Conservation (phyloP, 192 early-diverging fungal genomes). For the Podila verticillata region DNA sequence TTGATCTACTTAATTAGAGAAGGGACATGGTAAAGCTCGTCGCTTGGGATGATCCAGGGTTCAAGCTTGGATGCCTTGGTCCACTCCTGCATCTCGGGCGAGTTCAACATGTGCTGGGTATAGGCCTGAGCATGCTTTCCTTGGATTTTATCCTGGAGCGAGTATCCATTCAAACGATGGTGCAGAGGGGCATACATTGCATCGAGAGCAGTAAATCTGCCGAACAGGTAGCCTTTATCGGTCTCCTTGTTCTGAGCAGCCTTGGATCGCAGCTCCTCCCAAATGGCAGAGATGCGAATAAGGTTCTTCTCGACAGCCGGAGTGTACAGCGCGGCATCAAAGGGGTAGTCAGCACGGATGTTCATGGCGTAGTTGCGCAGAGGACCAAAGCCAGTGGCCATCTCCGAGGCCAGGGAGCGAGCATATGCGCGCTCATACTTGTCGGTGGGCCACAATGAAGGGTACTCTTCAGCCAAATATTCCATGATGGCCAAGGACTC, state of each 20-base stretch:
- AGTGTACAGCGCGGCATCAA: slow-evolving; percentile 26
- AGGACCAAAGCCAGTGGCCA: slow-evolving; percentile 36
- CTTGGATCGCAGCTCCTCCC: slow-evolving; percentile 44
- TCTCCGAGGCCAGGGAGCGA: slow-evolving; percentile 44
- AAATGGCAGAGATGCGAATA: slow-evolving; percentile 28
- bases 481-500: slow-evolving; percentile 50
- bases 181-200: slow-evolving; percentile 53
- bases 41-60: slow-evolving; percentile 25
- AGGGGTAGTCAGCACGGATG: slow-evolving; percentile 14
- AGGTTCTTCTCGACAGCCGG: slow-evolving; percentile 17
- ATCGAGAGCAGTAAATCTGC: slow-evolving; percentile 47
- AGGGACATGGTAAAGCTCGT: slow-evolving; percentile 12
- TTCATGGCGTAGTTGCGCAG: slow-evolving; percentile 50
- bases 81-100: slow-evolving; percentile 41
- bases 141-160: slow-evolving; percentile 11
- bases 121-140: slow-evolving; percentile 39
- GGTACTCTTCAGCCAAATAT: slow-evolving; percentile 50
- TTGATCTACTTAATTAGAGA: no score
- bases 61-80: slow-evolving; percentile 19
- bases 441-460: slow-evolving; percentile 43
- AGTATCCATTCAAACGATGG: slow-evolving; percentile 24
- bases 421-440: slow-evolving; percentile 46
- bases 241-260: slow-evolving; percentile 14
- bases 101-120: slow-evolving; percentile 24
- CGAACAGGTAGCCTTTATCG: slow-evolving; percentile 53